These are phyloP conservation scores for Nematocida ausubeli DNA, from an alignment of 371 early-diverging fungal species.

Conservation along the genomic window DNA sequence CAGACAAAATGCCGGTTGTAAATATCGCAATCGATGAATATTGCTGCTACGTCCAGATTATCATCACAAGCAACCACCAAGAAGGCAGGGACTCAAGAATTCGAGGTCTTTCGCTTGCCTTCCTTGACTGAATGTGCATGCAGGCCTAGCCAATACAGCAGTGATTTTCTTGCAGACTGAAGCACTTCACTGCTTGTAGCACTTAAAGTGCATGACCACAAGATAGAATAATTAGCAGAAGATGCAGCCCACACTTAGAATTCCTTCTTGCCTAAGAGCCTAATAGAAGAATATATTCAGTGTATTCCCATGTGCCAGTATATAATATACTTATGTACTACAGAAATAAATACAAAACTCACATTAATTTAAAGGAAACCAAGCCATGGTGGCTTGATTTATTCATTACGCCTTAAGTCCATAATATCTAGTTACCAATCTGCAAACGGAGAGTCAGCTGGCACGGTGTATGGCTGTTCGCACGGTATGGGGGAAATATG, in stretches of 20 bases:
- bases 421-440: background rate
- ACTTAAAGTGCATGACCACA: too few species aligned
- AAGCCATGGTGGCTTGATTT: too few species aligned
- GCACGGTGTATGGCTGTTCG: background rate
- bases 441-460: background rate
- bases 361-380: background rate
- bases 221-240: too few species aligned
- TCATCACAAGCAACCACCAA: slow-evolving; percentile 76
- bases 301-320: too few species aligned
- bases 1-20: slow-evolving; percentile 74
- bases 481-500: background rate
- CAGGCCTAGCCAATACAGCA: too few species aligned
- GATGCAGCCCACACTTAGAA: too few species aligned
- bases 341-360: background rate
- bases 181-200: too few species aligned
- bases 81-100: slow-evolving; percentile 84
- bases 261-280: too few species aligned
- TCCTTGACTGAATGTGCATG: slow-evolving; percentile 20
- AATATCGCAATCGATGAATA: slow-evolving; percentile 69
- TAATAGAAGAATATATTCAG: too few species aligned
- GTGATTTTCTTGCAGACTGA: too few species aligned
- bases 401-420: too few species aligned
- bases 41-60: slow-evolving; percentile 73
- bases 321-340: too few species aligned
- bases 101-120: slow-evolving; percentile 70